Conservation (phyloP, 768 basidiomycete species). For the Plicaturopsis crispa region DNA sequence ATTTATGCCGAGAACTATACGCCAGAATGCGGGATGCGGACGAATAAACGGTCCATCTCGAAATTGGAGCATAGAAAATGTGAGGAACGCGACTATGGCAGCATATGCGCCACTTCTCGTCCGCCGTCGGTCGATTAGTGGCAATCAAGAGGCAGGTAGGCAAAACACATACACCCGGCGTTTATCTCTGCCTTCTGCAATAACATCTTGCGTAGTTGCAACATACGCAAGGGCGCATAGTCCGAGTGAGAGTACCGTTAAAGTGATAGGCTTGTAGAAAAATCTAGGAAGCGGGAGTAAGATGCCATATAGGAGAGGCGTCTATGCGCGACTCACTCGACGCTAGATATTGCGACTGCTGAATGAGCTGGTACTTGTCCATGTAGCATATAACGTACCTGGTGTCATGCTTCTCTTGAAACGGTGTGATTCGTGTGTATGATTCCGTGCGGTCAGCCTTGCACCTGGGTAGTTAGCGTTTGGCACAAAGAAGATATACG, state of each 20-base stretch:
- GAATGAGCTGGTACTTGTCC: too few relatives aligned
- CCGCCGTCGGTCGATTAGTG: slow-evolving; percentile 4
- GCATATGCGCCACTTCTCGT: slow-evolving; percentile 68
- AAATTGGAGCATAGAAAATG: slow-evolving; percentile 84
- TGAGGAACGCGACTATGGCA: slow-evolving; percentile 62
- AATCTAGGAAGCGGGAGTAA: slow-evolving; percentile 44
- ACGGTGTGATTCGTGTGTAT: slow-evolving; percentile 77
- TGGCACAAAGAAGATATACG: slow-evolving; percentile 11
- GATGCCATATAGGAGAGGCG: slow-evolving; percentile 6
- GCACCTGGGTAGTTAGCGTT: too few relatives aligned
- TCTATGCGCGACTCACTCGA: slow-evolving; percentile 50
- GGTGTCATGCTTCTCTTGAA: slow-evolving; percentile 78
- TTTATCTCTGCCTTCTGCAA: slow-evolving; percentile 80
- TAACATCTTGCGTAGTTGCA: slow-evolving; percentile 77
- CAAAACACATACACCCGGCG: slow-evolving; percentile 55
- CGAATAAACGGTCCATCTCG: slow-evolving; percentile 86
- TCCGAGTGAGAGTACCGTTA: slow-evolving; percentile 63
- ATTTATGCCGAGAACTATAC: slow-evolving; percentile 72
- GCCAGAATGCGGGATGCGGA: slow-evolving; percentile 85
- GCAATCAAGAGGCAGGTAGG: slow-evolving; percentile 4
- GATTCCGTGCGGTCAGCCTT: slow-evolving; percentile 80
- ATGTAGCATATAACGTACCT: too few relatives aligned
- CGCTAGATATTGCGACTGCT: too few relatives aligned
- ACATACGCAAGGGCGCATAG: slow-evolving; percentile 70
- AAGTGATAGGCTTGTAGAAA: slow-evolving; percentile 79